These are phyloP conservation scores for Kokia cookei DNA, from an alignment of 441 rosid genomes.

Conservation along the genomic window DNA sequence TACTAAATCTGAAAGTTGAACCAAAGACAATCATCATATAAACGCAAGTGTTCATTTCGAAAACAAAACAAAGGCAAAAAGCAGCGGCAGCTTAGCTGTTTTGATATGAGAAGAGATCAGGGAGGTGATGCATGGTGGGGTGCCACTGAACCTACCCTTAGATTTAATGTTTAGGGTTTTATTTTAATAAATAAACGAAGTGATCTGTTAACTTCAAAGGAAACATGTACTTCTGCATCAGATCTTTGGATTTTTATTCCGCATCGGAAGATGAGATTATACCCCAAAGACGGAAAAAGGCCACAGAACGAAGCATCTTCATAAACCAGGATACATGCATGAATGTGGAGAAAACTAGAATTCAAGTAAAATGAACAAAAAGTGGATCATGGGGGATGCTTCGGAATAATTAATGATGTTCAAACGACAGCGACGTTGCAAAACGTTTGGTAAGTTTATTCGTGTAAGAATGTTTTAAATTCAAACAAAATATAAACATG, in stretches of 20 bases:
- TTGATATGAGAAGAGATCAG: background rate
- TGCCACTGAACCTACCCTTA: background rate
- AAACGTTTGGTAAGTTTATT: background rate
- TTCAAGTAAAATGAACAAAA: background rate
- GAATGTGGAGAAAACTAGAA: background rate
- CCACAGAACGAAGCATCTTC: constrained; percentile 1
- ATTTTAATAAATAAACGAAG: background rate
- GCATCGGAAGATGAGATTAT: constrained; percentile 11
- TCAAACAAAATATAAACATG: too few relatives aligned
- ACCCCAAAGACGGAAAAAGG: background rate
- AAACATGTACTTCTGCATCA: constrained; percentile 6
- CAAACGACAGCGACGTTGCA: background rate
- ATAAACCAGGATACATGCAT: constrained; percentile 3
- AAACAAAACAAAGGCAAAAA: too few relatives aligned
- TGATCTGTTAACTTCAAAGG: constrained; percentile 2
- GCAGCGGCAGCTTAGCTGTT: background rate
- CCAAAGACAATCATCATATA: too few relatives aligned
- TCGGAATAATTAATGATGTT: background rate
- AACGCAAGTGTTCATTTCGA: too few relatives aligned
- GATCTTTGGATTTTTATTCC: constrained; percentile 6
- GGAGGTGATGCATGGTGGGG: background rate
- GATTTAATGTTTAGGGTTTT: background rate
- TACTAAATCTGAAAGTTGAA: too few relatives aligned
- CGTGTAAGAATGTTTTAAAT: background rate
- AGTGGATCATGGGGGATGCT: background rate